These are phyloP conservation scores for Physcia stellaris DNA, from an alignment of 495 filamentous ascomycete genomes.

Conservation along the genomic window DNA sequence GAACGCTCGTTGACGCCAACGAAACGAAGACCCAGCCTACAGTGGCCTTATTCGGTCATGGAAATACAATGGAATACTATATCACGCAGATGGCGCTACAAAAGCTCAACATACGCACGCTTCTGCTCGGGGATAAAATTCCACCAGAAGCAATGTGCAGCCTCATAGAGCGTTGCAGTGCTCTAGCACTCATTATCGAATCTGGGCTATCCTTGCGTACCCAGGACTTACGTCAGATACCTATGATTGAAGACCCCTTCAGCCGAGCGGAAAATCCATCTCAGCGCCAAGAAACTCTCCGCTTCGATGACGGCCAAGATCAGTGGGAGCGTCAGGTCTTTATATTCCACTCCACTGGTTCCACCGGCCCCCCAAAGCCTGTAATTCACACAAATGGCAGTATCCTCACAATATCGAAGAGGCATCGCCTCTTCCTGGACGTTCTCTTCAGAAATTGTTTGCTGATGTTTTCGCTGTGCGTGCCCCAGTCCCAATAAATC, in stretches of 20 bases:
- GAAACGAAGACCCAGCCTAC: neutral
- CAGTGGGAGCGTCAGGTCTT: constrained; percentile 9
- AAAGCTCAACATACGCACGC: constrained; percentile 2
- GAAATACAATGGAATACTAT: neutral
- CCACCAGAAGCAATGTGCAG: neutral
- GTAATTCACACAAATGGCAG: constrained; percentile 27
- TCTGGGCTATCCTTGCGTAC: too few species aligned
- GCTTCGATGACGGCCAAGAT: constrained; percentile 1
- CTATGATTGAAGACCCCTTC: neutral
- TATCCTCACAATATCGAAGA: neutral
- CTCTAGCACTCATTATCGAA: constrained; percentile 1
- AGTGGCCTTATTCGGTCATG: neutral
- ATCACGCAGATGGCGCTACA: neutral
- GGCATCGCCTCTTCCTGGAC: neutral
- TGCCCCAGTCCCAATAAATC: neutral
- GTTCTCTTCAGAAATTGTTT: neutral
- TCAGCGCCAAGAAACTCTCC: neutral
- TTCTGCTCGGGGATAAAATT: neutral
- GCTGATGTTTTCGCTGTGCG: neutral
- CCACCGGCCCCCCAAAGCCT: constrained; percentile 27
- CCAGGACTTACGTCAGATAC: neutral
- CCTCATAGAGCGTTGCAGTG: neutral
- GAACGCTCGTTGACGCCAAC: neutral
- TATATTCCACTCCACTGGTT: constrained; percentile 33
- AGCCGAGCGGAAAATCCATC: neutral